These are phyloP conservation scores for Fusarium irregulare DNA, from an alignment of 2,329 filamentous ascomycete species.

Conservation along the genomic window DNA sequence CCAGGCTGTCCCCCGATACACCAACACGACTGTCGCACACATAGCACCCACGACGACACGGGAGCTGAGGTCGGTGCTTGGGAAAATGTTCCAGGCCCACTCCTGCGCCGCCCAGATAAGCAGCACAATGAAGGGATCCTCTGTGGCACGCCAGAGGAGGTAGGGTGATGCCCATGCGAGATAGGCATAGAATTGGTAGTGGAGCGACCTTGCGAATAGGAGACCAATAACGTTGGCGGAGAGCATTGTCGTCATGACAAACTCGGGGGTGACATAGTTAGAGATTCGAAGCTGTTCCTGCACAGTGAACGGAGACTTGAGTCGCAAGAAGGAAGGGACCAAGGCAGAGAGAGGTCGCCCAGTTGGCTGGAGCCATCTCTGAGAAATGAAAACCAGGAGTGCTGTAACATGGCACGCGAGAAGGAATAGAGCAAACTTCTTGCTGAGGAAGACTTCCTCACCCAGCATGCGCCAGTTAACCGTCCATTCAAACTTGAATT, in stretches of 20 bases:
- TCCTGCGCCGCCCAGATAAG: constrained; percentile 82
- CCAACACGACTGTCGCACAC: constrained; percentile 71
- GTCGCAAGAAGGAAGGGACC: constrained; percentile 56
- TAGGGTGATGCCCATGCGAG: constrained; percentile 90
- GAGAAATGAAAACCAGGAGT: constrained; percentile 73
- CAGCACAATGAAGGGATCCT: constrained; percentile 75
- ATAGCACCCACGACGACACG: constrained; percentile 76
- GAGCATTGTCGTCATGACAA: constrained; percentile 80
- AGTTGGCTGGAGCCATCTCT: constrained; percentile 78
- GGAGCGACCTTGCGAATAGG: constrained; percentile 86
- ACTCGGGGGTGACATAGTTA: constrained; percentile 72
- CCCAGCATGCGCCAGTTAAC: constrained; percentile 98
- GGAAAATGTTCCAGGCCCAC: constrained; percentile 94
- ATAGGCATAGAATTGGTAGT: constrained; percentile 97
- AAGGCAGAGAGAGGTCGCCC: constrained; percentile 68
- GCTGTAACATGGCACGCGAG: constrained; percentile 73
- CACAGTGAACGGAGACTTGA: constrained; percentile 58
- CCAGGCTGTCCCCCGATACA: constrained; percentile 68
- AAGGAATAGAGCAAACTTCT: constrained; percentile 73
- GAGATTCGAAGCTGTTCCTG: constrained; percentile 68
- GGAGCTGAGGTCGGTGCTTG: constrained; percentile 73
- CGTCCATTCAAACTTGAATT: constrained; percentile 98
- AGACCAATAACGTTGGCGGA: constrained; percentile 82
- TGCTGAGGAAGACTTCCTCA: constrained; percentile 80
- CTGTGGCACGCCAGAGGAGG: constrained; percentile 81